These are phyloP conservation scores for Mucor plumbeus DNA, from an alignment of 371 early-diverging fungal genomes.

Conservation along the genomic window DNA sequence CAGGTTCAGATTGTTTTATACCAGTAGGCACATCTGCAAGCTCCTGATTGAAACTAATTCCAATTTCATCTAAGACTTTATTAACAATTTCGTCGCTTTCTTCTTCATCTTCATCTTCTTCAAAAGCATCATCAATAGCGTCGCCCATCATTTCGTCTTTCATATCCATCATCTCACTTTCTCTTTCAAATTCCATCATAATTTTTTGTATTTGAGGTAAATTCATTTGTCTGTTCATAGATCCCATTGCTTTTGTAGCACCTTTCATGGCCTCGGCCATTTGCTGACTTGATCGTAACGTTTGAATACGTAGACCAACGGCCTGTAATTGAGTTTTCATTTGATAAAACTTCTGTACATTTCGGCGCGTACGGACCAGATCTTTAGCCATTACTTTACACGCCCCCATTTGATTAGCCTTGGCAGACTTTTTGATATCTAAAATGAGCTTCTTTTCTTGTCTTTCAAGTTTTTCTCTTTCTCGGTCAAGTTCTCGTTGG, in stretches of 20 bases:
- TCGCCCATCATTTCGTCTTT: conserved; percentile 98
- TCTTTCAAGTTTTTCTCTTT: conserved; percentile 85
- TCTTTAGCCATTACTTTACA: conserved; percentile 98
- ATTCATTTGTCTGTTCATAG: conserved; percentile 96
- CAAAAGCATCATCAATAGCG: conserved; percentile 95
- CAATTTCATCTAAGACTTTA: conserved; percentile 95
- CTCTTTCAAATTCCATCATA: conserved; percentile 97
- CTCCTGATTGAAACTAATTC: conserved; percentile 76
- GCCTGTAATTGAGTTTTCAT: conserved; percentile 96
- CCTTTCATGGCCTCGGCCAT: conserved; percentile 97
- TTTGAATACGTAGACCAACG: conserved; percentile 91
- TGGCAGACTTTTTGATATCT: conserved; percentile 93
- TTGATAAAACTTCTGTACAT: conserved; percentile 94
- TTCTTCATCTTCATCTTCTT: conserved; percentile 91
- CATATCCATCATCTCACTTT: conserved; percentile 97
- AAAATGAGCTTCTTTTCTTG: conserved; percentile 94
- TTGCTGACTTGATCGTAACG: conserved; percentile 90
- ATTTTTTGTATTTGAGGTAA: conserved; percentile 92
- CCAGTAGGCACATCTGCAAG: conserved; percentile 66
- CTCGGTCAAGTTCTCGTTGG: conserved; percentile 93
- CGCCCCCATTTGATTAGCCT: conserved; percentile 89
- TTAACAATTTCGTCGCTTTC: conserved; percentile 92
- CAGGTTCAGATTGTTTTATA: conserved; percentile 49
- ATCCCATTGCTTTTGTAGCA: conserved; percentile 93
- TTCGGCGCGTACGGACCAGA: conserved; percentile 90